Evolutionary conservation across 441 rosid genomes (phyloP), one percentile per base, ranked within the genome.

Genomic region (Euphorbia celastroides): DNA sequence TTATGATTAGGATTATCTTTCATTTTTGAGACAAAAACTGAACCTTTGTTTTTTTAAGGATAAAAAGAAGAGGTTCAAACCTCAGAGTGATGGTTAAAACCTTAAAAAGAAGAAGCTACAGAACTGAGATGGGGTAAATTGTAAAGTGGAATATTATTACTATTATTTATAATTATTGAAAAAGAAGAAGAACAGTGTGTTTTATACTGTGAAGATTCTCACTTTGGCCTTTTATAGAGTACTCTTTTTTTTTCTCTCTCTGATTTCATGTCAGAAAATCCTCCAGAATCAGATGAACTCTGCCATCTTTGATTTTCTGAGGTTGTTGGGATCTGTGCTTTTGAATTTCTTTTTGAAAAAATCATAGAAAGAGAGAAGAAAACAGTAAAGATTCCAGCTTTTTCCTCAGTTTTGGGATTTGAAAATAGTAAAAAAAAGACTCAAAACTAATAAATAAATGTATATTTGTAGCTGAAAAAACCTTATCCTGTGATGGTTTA

Each of bases 401-500:
- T 84, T 71, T 68, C 81, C 84, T 27, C 65, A 62, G 80, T 75
- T 70, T 71, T 72, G 83, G 87, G 83, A 73, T 51, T 61, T 31
- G 74, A 38, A 58, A 58, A 14, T 6, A 10, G 38, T 58, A 23
- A 61, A 54, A 26, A 5, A n/a, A 52, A n/a, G n/a, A n/a, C n/a
- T 19, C 27, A n/a, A n/a, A n/a, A n/a, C n/a, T n/a, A n/a, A n/a
- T n/a, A n/a, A n/a, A n/a, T n/a, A n/a, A n/a, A n/a, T n/a, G n/a
- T n/a, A n/a, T n/a, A n/a, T n/a, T n/a, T n/a, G 5, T 11, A n/a
- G n/a, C n/a, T n/a, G n/a, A 64, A 67, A 73, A 69, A 60, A 90
- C 98, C 97, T 93, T 93, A 64, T 90, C 98, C 41, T 84, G 92
- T 52, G 82, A 58, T 62, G 83, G 66, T 78, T 83, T 89, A 5